Evolutionary conservation across 192 early-diverging fungal genomes (phyloP), one percentile per base, ranked within the genome.

Genomic region (Gryganskiella cystojenkinii): DNA sequence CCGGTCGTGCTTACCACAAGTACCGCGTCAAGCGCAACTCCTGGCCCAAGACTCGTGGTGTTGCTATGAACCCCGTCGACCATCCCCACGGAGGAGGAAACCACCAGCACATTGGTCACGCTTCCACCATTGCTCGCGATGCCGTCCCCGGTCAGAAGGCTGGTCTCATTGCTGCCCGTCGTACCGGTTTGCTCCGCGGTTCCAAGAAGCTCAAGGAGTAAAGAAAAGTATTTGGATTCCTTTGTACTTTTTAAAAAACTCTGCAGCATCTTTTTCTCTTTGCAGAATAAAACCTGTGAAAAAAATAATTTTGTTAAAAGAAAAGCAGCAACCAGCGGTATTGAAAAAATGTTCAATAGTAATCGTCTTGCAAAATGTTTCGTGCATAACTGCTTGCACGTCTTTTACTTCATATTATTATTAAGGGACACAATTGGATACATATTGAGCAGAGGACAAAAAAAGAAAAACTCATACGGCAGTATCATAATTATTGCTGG

Each of bases 81-180:
- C 93, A 94, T 92, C 93, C 93, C 73, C 93, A 94, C 85, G 93
- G 94, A 95, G 97, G 97, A 96, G 96, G 97, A 99, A 99, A 99
- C 94, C 98, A 99, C 86, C 98, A 99, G 91, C 96, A 99, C 89
- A 98, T 99, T 88, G 98, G 97, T 96, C 95, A 99, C 90, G 98
- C 97, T 43, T 98, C 96, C 79, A 99, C 96, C 65, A 89, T 99
- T 67, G 86, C 94, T 51, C 92, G 98, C 82, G 86, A 88, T 86
- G 88, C 96, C 69, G 93, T 95, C 49, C 90, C 98, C 69, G 98
- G 98, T 88, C 96, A 99, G 89, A 99, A 99, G 92, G 93, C 79
- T 67, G 82, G 82, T 80, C 79, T 83, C 63, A 96, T 98, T 88
- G 96, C 96, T 82, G 96, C 96, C 84, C 90, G 95, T 71, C 90